Conservation (phyloP, 2,329 filamentous ascomycete species). For the Alternaria arborescens region DNA sequence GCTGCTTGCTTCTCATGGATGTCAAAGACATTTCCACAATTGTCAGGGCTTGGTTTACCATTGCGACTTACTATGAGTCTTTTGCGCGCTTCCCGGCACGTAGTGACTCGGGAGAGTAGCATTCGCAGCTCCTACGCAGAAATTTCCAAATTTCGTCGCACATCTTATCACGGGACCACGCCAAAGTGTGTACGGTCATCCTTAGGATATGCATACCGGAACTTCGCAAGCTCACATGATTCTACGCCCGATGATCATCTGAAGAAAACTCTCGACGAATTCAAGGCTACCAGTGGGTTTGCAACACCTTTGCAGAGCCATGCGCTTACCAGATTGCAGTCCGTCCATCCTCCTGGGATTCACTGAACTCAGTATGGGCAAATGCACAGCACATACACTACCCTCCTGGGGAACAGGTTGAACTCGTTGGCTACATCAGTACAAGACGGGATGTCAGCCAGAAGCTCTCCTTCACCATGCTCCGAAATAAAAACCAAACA, state of each 20-base stretch:
- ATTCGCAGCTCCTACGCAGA: slow-evolving; percentile 44
- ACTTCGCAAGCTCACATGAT: slow-evolving; percentile 20
- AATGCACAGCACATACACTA: slow-evolving; percentile 3
- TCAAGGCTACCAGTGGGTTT: slow-evolving; percentile 44
- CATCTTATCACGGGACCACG: slow-evolving; percentile 43
- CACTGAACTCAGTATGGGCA: slow-evolving; percentile 49
- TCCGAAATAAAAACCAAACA: slow-evolving; percentile 56
- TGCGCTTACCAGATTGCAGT: slow-evolving; percentile 23
- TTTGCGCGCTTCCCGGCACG: slow-evolving; percentile 26
- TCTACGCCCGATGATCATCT: slow-evolving; percentile 28
- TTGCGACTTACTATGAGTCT: slow-evolving; percentile 30
- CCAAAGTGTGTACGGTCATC: slow-evolving; percentile 17
- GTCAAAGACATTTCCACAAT: not conserved
- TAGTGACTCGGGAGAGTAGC: slow-evolving; percentile 20
- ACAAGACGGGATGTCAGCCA: slow-evolving; percentile 73
- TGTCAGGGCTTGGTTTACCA: not conserved
- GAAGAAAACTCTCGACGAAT: slow-evolving; percentile 38
- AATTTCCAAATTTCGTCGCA: slow-evolving; percentile 44
- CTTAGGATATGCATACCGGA: slow-evolving; percentile 20
- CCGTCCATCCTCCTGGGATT: slow-evolving; percentile 27
- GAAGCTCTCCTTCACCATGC: slow-evolving; percentile 74
- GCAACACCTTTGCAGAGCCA: not conserved
- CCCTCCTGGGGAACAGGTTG: slow-evolving; percentile 14
- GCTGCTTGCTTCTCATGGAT: not conserved
- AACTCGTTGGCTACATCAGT: slow-evolving; percentile 71